These are phyloP conservation scores for Colletotrichum orbiculare DNA, from an alignment of 2,329 filamentous ascomycete genomes.

Conservation along the genomic window DNA sequence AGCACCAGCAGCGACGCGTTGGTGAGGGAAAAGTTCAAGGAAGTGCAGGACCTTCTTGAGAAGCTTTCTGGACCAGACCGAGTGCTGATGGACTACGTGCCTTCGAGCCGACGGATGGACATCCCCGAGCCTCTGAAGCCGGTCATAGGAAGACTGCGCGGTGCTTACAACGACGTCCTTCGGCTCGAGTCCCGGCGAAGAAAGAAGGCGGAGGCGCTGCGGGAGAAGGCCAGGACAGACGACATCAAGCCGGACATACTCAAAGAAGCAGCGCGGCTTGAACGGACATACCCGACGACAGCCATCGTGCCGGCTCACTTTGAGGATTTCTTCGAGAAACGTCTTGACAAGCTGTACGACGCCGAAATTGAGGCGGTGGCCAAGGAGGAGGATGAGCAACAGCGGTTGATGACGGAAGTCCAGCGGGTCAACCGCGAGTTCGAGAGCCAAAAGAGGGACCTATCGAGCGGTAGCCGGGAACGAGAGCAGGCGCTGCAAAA, in stretches of 20 bases:
- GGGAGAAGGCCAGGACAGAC: conserved; percentile 84
- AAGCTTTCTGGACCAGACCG: conserved; percentile 84
- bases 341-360: conserved; percentile 82
- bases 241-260: conserved; percentile 90
- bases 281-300: conserved; percentile 87
- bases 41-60: conserved; percentile 78
- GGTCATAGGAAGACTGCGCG: conserved; percentile 80
- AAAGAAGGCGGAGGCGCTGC: conserved; percentile 81
- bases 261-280: conserved; percentile 83
- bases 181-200: conserved; percentile 84
- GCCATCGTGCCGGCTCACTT: conserved; percentile 90
- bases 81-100: conserved; percentile 87
- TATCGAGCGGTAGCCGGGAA: conserved; percentile 74
- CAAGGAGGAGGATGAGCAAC: conserved; percentile 81
- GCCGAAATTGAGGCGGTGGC: conserved; percentile 77
- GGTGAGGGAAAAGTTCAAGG: conserved; percentile 82
- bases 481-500: conserved; percentile 88
- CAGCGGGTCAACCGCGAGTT: conserved; percentile 84
- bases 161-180: conserved; percentile 84
- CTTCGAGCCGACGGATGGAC: conserved; percentile 81
- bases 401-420: conserved; percentile 75
- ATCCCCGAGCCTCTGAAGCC: conserved; percentile 85
- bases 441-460: conserved; percentile 73
- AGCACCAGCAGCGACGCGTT: conserved; percentile 66
- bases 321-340: conserved; percentile 87